These are phyloP conservation scores for Cymbopogon flexuosus DNA, from an alignment of 202 grass and related monocot species.

Conservation along the genomic window DNA sequence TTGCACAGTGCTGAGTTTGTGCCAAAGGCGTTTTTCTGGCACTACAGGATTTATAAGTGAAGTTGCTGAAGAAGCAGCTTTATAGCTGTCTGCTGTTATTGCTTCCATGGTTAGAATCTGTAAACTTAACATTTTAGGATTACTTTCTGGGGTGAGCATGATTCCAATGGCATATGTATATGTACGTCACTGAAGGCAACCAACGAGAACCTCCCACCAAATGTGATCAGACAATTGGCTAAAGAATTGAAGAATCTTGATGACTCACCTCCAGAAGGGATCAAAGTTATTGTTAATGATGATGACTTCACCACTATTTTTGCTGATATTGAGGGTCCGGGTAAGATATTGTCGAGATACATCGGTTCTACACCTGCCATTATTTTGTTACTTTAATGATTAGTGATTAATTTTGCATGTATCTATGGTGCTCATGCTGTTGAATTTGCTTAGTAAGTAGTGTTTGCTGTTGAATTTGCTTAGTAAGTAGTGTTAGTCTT, in stretches of 20 bases:
- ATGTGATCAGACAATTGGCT: conserved; percentile 86
- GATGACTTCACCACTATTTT: conserved; percentile 92
- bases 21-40: background rate
- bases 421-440: background rate
- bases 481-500: background rate
- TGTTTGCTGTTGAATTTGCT: background rate
- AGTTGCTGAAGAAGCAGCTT: background rate
- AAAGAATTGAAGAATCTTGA: conserved; percentile 95
- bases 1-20: background rate
- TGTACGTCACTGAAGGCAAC: conserved; percentile 49
- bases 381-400: background rate
- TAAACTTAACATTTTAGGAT: background rate
- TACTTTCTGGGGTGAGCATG: background rate
- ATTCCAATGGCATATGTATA: background rate
- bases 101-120: conserved; percentile 34
- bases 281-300: conserved; percentile 90
- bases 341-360: conserved; percentile 31
- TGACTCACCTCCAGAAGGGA: conserved; percentile 86
- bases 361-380: conserved; percentile 1
- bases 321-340: conserved; percentile 87
- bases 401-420: background rate
- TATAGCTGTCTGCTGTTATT: conserved; percentile 23
- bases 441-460: background rate
- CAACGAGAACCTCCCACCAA: conserved; percentile 91
- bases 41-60: background rate